These are phyloP conservation scores for Pleurotus sapidus DNA, from an alignment of 768 basidiomycete genomes.

Conservation along the genomic window DNA sequence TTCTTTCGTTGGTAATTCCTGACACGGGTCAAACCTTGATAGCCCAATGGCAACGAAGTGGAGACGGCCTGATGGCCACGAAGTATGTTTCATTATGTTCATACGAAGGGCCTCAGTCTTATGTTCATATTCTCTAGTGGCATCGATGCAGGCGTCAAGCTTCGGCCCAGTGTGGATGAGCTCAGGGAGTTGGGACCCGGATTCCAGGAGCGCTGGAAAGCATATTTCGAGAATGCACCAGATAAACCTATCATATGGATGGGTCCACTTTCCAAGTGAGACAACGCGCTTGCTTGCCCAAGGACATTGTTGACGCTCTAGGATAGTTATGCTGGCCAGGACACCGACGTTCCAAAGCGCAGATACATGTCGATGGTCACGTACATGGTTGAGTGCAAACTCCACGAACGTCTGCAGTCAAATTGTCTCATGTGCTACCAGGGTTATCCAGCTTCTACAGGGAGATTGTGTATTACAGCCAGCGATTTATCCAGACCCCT, in stretches of 20 bases:
- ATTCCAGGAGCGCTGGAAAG: conserved; percentile 47
- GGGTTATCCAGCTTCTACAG: conserved; percentile 45
- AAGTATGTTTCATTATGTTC: conserved; percentile 34
- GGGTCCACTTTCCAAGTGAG: too few relatives aligned
- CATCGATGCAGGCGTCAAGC: conserved; percentile 53
- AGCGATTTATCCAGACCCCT: conserved; percentile 36
- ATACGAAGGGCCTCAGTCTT: neutral
- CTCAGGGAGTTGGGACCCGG: conserved; percentile 46
- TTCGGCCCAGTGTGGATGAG: conserved; percentile 50
- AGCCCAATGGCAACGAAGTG: conserved; percentile 28
- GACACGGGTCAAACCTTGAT: neutral
- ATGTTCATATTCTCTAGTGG: conserved; percentile 32
- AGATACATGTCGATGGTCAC: neutral
- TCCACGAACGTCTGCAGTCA: too few relatives aligned
- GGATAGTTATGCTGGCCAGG: neutral
- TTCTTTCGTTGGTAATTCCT: neutral
- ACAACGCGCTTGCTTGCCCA: too few relatives aligned
- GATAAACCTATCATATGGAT: conserved; percentile 50
- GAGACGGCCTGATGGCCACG: conserved; percentile 48
- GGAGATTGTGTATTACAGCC: conserved; percentile 47
- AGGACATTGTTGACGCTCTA: too few relatives aligned
- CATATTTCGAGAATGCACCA: conserved; percentile 44
- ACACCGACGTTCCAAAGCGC: neutral
- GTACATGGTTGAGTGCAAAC: too few relatives aligned
- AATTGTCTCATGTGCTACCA: conserved; percentile 9